Evolutionary conservation across 257 asterid species (phyloP), one percentile per base, ranked within the genome.

Genomic region (Orobanche coerulescens): DNA sequence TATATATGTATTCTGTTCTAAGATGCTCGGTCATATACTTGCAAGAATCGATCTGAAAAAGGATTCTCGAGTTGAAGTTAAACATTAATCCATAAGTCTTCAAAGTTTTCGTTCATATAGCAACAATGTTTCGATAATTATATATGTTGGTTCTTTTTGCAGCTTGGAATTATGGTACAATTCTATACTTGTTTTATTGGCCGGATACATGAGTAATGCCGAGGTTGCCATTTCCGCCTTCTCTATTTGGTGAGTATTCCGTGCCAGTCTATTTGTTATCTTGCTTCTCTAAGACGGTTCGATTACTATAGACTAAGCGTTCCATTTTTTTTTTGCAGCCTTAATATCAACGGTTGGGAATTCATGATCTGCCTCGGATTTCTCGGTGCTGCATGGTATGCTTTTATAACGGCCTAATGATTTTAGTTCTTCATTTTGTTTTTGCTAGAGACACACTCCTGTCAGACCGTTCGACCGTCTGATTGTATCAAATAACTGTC

Each of bases 331-430:
- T 31, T 49, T 64, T 58, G 71, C 85, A 82, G 90, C 65, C 78
- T 84, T 43, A 84, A 84, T 16, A 65, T 84, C 63, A 80, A 82
- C 54, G 81, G 76, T 1, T 82, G 87, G 87, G 87, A 79, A 52
- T 72, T 71, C 84, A 84, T 82, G 88, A 57, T 82, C 51, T 73
- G 78, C 56, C 75, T 84, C 16, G 90, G 90, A 31, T 78, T 79
- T 30, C 79, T 82, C 2, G 94, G 85, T 1, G 85, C 94, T 43
- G 79, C 82, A 4, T 82, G 83, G 87, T 81, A 78, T 7, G 71
- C 64, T n/a, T 14, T 28, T 25, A 24, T 11, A 1, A 31, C 44
- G 20, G 14, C 39, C 56, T 40, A 1, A 50, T 15, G 8, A 18
- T 9, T 15, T 6, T 52, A n/a, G 1, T 26, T 65, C 16, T 15